These are phyloP conservation scores for Monosporascus sp. DNA, from an alignment of 2,329 filamentous ascomycete species.

Conservation along the genomic window DNA sequence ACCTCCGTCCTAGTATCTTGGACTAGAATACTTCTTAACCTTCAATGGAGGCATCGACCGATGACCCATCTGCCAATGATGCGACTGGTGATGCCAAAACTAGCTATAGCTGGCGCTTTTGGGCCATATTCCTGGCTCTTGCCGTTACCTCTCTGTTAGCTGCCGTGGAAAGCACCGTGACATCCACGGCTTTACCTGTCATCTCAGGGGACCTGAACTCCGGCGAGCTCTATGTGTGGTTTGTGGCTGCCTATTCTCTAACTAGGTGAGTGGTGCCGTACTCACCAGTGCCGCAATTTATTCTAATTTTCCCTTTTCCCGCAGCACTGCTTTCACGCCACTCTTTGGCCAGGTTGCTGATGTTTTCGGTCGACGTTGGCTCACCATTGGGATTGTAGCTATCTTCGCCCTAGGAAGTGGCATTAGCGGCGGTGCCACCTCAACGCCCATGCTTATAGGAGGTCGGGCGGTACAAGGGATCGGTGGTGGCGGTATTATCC, in stretches of 20 bases:
- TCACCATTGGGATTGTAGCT: conserved; percentile 33
- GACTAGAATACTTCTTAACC: too few relatives aligned
- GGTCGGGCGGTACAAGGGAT: conserved; percentile 42
- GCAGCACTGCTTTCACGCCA: conserved; percentile 37
- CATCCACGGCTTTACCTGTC: conserved; percentile 5
- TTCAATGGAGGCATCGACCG: too few relatives aligned
- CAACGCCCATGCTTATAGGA: conserved; percentile 40
- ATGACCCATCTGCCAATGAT: too few relatives aligned
- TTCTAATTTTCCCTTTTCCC: background rate
- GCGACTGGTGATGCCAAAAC: background rate
- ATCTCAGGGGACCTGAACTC: conserved; percentile 1
- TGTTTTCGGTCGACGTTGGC: conserved; percentile 45
- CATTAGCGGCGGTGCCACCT: conserved; percentile 41
- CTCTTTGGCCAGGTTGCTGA: conserved; percentile 45
- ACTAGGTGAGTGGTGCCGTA: conserved; percentile 5
- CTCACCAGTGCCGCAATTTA: background rate
- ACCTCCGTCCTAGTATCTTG: too few relatives aligned
- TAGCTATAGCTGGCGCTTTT: conserved; percentile 27
- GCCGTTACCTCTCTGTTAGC: conserved; percentile 1
- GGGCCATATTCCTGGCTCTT: conserved; percentile 28
- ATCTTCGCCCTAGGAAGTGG: conserved; percentile 48
- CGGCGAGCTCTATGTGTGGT: conserved; percentile 5
- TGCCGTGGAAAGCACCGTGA: conserved; percentile 6
- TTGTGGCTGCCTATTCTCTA: conserved; percentile 5
- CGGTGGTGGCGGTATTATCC: conserved; percentile 27